Percentiles rank a stretch among this genome's conserved stretches.
phyloP scores from a whole-genome alignment of 306 rosid genomes.

The Lupinus albus region DNA sequence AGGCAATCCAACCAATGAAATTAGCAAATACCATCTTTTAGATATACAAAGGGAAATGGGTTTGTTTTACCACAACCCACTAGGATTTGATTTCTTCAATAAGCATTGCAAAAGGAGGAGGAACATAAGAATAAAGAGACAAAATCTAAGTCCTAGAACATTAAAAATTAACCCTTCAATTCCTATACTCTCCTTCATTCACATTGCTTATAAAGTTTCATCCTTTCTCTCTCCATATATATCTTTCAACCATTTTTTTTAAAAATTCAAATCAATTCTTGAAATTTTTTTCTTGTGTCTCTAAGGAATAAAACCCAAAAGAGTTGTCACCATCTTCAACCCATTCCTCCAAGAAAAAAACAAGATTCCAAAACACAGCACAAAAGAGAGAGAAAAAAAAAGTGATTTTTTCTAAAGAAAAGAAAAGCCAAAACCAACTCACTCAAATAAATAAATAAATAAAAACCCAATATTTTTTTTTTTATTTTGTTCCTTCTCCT shows the following conservation, averaged over 20 bases:
- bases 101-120: conserved; percentile 7
- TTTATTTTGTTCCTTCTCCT: not conserved
- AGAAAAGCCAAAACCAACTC: not conserved
- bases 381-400: conserved; percentile 27
- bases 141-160: conserved; percentile 29
- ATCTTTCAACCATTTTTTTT: not conserved
- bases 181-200: conserved; percentile 12
- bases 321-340: conserved; percentile 47
- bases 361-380: conserved; percentile 59
- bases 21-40: conserved; percentile 31
- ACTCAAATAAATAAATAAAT: conserved; percentile 20
- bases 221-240: not conserved
- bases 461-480: not conserved
- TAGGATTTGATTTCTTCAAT: conserved; percentile 26
- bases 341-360: conserved; percentile 78
- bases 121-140: not conserved
- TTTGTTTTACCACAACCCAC: conserved; percentile 37
- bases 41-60: conserved; percentile 24
- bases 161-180: conserved; percentile 37
- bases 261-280: conserved; percentile 42
- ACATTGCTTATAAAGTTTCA: not conserved
- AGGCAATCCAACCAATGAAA: conserved; percentile 49
- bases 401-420: not conserved
- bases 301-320: conserved; percentile 44
- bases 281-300: conserved; percentile 30